A percentile compares a stretch with the other conserved stretches of the same genome.
Conservation (phyloP, 2,329 filamentous ascomycete species). For the Stromatinia cepivora region DNA sequence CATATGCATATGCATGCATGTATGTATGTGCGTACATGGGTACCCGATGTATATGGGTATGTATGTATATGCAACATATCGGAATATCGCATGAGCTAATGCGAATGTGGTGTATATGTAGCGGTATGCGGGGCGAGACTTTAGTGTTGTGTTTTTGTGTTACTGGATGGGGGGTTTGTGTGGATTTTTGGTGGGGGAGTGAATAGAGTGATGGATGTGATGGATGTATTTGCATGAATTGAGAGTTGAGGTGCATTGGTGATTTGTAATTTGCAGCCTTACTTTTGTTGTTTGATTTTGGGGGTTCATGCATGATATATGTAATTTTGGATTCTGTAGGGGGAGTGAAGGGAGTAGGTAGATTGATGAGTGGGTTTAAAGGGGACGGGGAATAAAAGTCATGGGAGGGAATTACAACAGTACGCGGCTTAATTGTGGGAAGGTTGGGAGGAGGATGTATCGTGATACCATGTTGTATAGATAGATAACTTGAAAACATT, state of each 20-base stretch:
- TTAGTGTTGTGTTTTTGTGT: too few species aligned
- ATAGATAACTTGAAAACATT: too few species aligned
- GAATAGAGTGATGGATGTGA: too few species aligned
- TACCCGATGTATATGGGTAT: background rate
- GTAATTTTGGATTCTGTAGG: background rate
- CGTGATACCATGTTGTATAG: background rate
- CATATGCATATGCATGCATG: too few species aligned
- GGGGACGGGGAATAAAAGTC: background rate
- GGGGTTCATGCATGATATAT: too few species aligned
- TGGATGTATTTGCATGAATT: background rate
- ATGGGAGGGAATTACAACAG: background rate
- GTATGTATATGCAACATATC: too few species aligned
- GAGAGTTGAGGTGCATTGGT: background rate
- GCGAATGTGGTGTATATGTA: too few species aligned
- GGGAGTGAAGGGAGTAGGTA: too few species aligned
- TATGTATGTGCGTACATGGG: background rate
- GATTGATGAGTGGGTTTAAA: background rate
- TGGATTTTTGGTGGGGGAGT: too few species aligned
- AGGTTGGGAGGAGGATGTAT: background rate
- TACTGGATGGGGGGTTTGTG: too few species aligned
- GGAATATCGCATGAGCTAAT: too few species aligned
- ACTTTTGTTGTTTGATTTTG: background rate
- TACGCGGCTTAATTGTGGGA: background rate
- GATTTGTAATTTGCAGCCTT: background rate
- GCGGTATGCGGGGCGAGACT: too few species aligned